Conservation (phyloP, 2,329 filamentous ascomycete species). For the Aspergillus novoparasiticus region DNA sequence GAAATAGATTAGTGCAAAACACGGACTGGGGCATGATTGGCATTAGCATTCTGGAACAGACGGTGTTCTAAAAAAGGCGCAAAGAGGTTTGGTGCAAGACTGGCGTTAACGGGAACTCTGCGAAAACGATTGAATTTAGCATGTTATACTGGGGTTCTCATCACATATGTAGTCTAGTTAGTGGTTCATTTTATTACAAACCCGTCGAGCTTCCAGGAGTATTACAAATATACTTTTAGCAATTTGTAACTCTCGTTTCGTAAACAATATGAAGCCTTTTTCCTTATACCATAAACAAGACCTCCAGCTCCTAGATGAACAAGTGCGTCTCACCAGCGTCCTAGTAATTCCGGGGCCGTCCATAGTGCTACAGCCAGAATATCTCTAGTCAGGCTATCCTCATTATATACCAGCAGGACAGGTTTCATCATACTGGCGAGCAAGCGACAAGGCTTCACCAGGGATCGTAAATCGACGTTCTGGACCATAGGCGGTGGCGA, state of each 20-base stretch:
- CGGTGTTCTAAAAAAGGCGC: constrained; percentile 2
- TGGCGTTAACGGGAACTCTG: constrained; percentile 10
- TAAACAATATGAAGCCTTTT: background rate
- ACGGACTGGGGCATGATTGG: background rate
- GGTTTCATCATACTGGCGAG: background rate
- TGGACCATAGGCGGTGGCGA: background rate
- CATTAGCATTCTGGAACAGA: background rate
- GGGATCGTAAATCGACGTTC: background rate
- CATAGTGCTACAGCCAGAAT: background rate
- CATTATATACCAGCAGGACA: background rate
- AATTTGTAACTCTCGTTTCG: background rate
- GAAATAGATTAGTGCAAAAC: constrained; percentile 32
- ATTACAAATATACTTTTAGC: background rate
- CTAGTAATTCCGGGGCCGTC: background rate
- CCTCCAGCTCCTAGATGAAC: background rate
- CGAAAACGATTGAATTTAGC: background rate
- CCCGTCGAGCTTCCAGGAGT: background rate
- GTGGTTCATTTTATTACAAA: too few relatives aligned
- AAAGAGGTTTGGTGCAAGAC: constrained; percentile 1
- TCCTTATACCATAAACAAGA: background rate
- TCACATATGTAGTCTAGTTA: background rate
- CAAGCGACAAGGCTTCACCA: background rate
- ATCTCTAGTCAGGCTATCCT: background rate
- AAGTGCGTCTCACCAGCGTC: background rate
- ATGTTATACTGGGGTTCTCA: background rate